Evolutionary conservation across 192 early-diverging fungal genomes (phyloP), one percentile per base, ranked within the genome.

Genomic region (Ambispora gerdemannii): DNA sequence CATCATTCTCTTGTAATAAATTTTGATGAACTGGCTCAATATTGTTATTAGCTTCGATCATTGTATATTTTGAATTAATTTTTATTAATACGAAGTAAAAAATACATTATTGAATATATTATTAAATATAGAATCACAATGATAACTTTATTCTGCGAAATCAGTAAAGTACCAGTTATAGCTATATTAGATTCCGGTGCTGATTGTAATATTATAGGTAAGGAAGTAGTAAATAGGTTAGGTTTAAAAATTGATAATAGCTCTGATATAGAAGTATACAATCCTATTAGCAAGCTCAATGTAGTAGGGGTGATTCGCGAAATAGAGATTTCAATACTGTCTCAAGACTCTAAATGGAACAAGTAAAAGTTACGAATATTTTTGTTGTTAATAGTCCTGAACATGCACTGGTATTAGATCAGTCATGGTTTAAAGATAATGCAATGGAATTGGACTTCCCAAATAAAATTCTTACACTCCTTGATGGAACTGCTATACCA

Each of bases 401-500:
- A 63, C 3, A 47, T 63, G 34, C 43, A 63, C 34, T 63, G 61
- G 11, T 2, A 0, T 63, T 63, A 24, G 61, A 22, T 0, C 20
- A 6, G 22, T 24, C 27, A 47, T 63, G 34, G 61, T 63, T 63
- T 47, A 35, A 63, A 47, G 4, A 63, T 43, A n/a, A n/a, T n/a
- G n/a, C n/a, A n/a, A n/a, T n/a, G n/a, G n/a, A n/a, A n/a, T n/a
- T n/a, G n/a, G n/a, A n/a, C n/a, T n/a, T n/a, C n/a, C n/a, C n/a
- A n/a, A n/a, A n/a, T n/a, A n/a, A n/a, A n/a, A n/a, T n/a, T 31
- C 59, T 61, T 31, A 61, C 59, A 61, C 20, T 61, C 19, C 61
- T 63, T 25, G 61, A 38, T 63, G 34, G 34, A 63, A 63, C 61
- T 63, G 33, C 28, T 61, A 8, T 61, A 61, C 27, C 27, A 61